Percentiles rank a stretch among this genome's conserved stretches.
Conservation (phyloP, 2,329 filamentous ascomycete genomes). For the Xylaria multiplex region DNA sequence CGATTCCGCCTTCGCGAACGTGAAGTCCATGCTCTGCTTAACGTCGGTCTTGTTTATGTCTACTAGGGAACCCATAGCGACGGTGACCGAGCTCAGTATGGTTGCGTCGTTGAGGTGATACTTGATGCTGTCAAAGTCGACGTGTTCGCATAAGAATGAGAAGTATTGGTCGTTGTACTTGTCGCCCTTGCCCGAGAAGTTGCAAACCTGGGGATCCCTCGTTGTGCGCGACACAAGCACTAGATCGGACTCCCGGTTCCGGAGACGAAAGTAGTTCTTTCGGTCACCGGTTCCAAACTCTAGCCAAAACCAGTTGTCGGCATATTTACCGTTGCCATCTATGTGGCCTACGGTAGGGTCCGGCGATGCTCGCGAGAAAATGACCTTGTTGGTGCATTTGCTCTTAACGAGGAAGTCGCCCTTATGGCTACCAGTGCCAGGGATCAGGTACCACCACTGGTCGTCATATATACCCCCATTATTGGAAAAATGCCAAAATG, state of each 20-base stretch:
- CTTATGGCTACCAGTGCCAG: conserved; percentile 2
- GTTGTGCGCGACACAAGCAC: no score
- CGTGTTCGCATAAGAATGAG: no score
- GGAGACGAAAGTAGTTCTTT: conserved; percentile 9
- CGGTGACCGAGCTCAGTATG: no score
- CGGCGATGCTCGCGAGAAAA: conserved; percentile 1
- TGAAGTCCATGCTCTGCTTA: no score
- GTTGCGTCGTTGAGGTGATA: no score
- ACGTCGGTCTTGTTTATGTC: no score
- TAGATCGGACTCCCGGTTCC: not conserved
- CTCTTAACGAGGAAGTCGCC: not conserved
- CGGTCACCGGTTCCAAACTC: conserved; percentile 12
- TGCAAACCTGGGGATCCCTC: not conserved
- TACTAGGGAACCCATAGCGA: no score
- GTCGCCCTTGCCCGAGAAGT: not conserved
- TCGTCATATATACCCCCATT: not conserved
- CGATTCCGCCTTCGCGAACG: no score
- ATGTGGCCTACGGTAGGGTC: not conserved
- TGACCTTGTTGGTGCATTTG: conserved; percentile 1
- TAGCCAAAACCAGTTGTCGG: conserved; percentile 1
- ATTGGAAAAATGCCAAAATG: not conserved
- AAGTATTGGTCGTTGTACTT: not conserved
- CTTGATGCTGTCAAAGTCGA: no score
- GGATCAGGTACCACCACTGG: conserved; percentile 9
- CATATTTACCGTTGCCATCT: conserved; percentile 7